Conservation (phyloP, 2,329 filamentous ascomycete genomes). For the Talaromyces sp. region DNA sequence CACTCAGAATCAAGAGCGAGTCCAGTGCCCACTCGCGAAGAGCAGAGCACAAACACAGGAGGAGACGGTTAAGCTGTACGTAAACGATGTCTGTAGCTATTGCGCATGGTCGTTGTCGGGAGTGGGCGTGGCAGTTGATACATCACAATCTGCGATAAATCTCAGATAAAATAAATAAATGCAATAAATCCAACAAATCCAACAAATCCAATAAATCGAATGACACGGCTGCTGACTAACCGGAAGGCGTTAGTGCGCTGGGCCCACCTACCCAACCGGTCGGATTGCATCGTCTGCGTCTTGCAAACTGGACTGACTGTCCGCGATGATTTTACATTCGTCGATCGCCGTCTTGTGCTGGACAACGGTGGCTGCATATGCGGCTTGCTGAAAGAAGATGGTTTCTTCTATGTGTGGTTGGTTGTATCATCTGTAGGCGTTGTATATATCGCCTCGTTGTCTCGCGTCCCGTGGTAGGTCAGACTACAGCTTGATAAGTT, state of each 20-base stretch:
- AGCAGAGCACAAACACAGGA: too few species aligned
- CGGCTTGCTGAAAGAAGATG: not conserved
- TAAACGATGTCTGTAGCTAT: too few species aligned
- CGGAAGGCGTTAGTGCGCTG: not conserved
- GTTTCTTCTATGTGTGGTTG: not conserved
- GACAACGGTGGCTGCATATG: not conserved
- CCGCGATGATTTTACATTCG: not conserved
- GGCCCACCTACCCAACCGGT: slow-evolving; percentile 13
- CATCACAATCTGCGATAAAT: not conserved
- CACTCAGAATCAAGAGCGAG: not conserved
- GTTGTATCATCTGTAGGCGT: not conserved
- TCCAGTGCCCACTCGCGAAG: not conserved
- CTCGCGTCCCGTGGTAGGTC: not conserved
- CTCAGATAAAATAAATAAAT: too few species aligned
- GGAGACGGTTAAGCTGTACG: too few species aligned
- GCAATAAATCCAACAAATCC: too few species aligned
- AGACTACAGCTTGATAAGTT: too few species aligned
- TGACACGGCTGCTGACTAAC: not conserved
- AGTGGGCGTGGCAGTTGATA: too few species aligned
- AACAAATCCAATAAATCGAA: not conserved
- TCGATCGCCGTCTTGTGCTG: not conserved
- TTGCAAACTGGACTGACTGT: not conserved
- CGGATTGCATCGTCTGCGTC: slow-evolving; percentile 7
- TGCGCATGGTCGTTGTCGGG: too few species aligned
- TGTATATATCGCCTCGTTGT: not conserved